Evolutionary conservation across 768 basidiomycete genomes (phyloP).

Genomic region (Russula lepida): DNA sequence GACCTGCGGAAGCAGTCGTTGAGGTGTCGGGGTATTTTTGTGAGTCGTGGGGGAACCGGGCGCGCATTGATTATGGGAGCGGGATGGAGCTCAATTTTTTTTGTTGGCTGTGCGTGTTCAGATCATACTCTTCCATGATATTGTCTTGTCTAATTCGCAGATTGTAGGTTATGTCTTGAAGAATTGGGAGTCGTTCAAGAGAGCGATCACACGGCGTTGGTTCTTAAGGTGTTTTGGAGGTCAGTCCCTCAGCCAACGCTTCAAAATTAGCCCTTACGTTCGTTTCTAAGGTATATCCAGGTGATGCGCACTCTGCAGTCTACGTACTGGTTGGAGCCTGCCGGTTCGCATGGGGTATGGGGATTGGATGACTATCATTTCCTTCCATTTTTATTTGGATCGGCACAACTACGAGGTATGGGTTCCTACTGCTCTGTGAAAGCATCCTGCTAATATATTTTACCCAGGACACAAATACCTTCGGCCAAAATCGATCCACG

Average conservation of each 20-base stretch:
- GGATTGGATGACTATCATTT: constrained; percentile 97
- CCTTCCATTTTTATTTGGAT: constrained; percentile 82
- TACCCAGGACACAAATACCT: constrained; percentile 69
- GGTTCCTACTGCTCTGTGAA: not conserved
- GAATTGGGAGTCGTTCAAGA: constrained; percentile 54
- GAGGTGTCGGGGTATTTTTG: constrained; percentile 78
- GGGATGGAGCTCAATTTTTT: constrained; percentile 98
- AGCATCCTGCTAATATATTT: not conserved
- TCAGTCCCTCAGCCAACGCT: constrained; percentile 21
- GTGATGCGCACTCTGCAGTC: constrained; percentile 85
- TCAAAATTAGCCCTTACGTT: not conserved
- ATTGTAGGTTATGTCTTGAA: constrained; percentile 66
- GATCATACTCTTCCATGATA: not conserved
- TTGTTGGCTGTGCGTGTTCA: constrained; percentile 76
- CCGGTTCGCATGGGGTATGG: constrained; percentile 99
- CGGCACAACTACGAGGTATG: constrained; percentile 63
- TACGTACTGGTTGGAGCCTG: constrained; percentile 95
- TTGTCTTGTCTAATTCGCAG: not conserved
- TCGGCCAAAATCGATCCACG: constrained; percentile 86
- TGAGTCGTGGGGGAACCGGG: constrained; percentile 86
- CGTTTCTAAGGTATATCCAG: constrained; percentile 47
- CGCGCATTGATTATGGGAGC: constrained; percentile 96
- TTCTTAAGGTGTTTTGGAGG: constrained; percentile 87
- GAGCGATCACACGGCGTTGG: constrained; percentile 65
- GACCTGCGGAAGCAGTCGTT: constrained; percentile 47